phyloP scores from a whole-genome alignment of 192 early-diverging fungal species.

The Ambispora gerdemannii region DNA sequence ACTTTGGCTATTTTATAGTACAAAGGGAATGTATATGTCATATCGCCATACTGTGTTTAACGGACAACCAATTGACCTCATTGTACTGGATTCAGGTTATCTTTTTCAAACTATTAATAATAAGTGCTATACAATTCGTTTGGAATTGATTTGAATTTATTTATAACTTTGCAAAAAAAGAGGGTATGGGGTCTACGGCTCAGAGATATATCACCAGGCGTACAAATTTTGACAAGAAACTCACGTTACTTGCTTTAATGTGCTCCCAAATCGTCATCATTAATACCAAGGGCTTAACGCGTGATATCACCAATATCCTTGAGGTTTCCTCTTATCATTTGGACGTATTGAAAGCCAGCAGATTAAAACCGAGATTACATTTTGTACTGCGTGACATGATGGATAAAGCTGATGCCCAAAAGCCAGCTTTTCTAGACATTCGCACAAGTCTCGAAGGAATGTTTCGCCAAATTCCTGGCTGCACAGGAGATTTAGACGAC shows the following conservation, averaged over 20 bases:
- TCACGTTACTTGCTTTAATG: constrained; percentile 2
- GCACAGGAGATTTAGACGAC: not conserved
- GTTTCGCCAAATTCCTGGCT: constrained; percentile 5
- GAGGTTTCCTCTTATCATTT: constrained; percentile 12
- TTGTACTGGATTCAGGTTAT: constrained; percentile 1
- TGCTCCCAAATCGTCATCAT: constrained; percentile 15
- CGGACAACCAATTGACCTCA: not conserved
- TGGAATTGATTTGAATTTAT: too few species aligned
- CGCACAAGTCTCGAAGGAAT: not conserved
- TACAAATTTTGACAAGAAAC: constrained; percentile 6
- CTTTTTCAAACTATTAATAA: too few species aligned
- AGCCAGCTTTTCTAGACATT: constrained; percentile 1
- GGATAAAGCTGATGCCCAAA: not conserved
- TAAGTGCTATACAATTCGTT: too few species aligned
- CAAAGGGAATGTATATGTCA: constrained; percentile 4
- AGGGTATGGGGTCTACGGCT: constrained; percentile 6
- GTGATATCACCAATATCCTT: constrained; percentile 2
- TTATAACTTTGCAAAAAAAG: too few species aligned
- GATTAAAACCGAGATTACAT: constrained; percentile 12
- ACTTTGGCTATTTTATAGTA: not conserved
- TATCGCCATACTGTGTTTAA: not conserved
- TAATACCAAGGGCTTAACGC: constrained; percentile 8
- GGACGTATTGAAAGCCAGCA: not conserved
- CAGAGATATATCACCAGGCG: constrained; percentile 2
- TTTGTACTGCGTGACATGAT: constrained; percentile 12